Evolutionary conservation across 1,284 basidiomycete species (phyloP).

Genomic region (Austroboletus niveus): DNA sequence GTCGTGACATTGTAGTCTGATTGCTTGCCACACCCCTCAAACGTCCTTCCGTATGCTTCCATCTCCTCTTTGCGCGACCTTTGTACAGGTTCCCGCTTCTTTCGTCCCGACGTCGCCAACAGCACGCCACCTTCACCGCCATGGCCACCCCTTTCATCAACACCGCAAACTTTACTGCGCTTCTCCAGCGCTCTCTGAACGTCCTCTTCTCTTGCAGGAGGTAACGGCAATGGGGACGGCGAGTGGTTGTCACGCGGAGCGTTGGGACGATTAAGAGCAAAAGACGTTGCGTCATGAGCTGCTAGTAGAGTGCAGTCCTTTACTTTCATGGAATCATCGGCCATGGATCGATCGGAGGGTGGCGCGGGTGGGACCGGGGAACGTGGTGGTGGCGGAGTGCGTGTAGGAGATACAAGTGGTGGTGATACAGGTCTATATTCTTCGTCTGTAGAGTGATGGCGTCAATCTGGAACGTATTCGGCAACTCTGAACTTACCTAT

Average conservation of each 20-base stretch:
- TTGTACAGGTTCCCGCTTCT: conserved; percentile 40
- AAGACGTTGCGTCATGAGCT: conserved; percentile 28
- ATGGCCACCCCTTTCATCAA: conserved; percentile 7
- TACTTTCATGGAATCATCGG: conserved; percentile 20
- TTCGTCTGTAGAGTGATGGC: conserved; percentile 8
- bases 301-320: conserved; percentile 37
- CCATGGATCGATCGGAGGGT: conserved; percentile 36
- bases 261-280: conserved; percentile 37
- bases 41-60: conserved; percentile 61
- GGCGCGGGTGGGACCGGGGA: conserved; percentile 40
- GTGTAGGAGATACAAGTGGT: conserved; percentile 21
- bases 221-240: conserved; percentile 40
- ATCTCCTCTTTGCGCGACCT: conserved; percentile 66
- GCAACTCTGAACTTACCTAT: conserved; percentile 10
- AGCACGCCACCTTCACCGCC: conserved; percentile 6
- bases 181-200: conserved; percentile 24
- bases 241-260: conserved; percentile 46
- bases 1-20: conserved; percentile 78
- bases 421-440: conserved; percentile 23
- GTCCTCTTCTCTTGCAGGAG: conserved; percentile 22
- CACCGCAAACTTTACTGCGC: conserved; percentile 29
- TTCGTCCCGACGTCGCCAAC: conserved; percentile 9
- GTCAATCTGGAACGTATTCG: neutral
- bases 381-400: conserved; percentile 29
- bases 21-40: conserved; percentile 76